phyloP scores from a whole-genome alignment of 2,329 filamentous ascomycete genomes.

The Stemphylium beticola region DNA sequence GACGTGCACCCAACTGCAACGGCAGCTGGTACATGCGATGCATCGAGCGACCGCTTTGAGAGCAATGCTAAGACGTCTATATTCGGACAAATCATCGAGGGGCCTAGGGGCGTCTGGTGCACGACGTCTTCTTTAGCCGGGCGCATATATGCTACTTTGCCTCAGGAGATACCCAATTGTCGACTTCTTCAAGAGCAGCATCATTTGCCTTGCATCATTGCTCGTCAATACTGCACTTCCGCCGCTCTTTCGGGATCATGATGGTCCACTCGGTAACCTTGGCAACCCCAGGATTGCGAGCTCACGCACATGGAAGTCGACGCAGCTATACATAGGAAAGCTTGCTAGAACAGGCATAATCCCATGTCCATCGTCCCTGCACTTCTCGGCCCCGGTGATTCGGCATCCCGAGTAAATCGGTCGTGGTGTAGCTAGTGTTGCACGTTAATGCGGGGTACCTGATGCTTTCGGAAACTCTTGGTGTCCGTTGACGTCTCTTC shows the following conservation, averaged over 20 bases:
- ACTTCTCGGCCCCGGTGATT: background rate
- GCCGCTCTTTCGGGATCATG: background rate
- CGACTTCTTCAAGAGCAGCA: slow-evolving; percentile 1
- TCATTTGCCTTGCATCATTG: background rate
- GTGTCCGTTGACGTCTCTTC: too few relatives aligned
- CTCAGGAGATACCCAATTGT: slow-evolving; percentile 4
- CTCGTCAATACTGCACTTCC: background rate
- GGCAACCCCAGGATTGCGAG: background rate
- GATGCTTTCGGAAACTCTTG: too few relatives aligned
- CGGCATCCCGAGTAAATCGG: background rate
- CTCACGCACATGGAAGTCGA: background rate
- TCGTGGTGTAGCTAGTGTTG: background rate
- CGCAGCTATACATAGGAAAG: background rate
- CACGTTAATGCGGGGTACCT: background rate
- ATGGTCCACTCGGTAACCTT: background rate
- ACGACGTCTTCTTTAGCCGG: background rate
- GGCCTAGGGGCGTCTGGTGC: background rate
- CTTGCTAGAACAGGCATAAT: background rate
- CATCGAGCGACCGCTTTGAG: background rate
- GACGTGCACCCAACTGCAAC: background rate
- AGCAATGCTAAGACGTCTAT: background rate
- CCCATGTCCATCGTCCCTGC: background rate
- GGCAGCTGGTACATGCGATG: slow-evolving; percentile 3
- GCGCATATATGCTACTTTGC: background rate
- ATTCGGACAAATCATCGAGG: slow-evolving; percentile 1